Conservation (phyloP, 1,284 basidiomycete species). For the Heterobasidion annosum region DNA sequence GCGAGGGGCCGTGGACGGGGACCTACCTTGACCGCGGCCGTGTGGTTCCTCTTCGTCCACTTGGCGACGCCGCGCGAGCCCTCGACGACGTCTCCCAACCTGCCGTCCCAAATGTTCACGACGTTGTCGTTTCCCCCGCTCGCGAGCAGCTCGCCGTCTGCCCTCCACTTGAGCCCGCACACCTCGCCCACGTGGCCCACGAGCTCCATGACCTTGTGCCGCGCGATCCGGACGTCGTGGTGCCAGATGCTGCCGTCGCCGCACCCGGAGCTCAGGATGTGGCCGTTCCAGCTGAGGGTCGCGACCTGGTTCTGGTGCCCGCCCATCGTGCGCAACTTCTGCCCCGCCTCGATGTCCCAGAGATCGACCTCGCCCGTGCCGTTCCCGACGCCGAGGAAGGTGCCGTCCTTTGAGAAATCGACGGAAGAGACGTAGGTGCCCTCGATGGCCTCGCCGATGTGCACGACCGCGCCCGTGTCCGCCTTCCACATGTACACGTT, state of each 20-base stretch:
- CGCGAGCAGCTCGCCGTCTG: constrained; percentile 82
- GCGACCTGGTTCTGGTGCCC: constrained; percentile 81
- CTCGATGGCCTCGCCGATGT: constrained; percentile 69
- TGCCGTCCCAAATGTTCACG: constrained; percentile 92
- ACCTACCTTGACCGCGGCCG: constrained; percentile 84
- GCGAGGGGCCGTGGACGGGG: not conserved
- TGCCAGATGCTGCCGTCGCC: constrained; percentile 91
- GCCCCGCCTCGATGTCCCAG: constrained; percentile 85
- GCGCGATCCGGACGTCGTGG: constrained; percentile 83
- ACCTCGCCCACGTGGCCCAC: constrained; percentile 87
- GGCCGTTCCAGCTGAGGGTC: constrained; percentile 78
- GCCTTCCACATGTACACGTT: constrained; percentile 91
- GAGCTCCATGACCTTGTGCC: constrained; percentile 86
- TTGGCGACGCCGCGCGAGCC: constrained; percentile 62
- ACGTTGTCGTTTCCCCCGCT: constrained; percentile 96
- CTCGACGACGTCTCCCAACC: constrained; percentile 57
- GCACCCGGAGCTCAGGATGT: constrained; percentile 83
- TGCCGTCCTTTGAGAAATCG: constrained; percentile 83
- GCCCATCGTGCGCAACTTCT: constrained; percentile 81
- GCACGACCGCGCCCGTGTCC: constrained; percentile 76
- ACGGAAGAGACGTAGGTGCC: constrained; percentile 72
- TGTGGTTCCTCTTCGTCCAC: constrained; percentile 92
- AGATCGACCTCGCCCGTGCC: constrained; percentile 87
- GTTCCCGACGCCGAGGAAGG: constrained; percentile 80
- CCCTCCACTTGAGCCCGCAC: constrained; percentile 77